Conservation (phyloP, 805 yeast species). For the Spencermartinsiella europaea region DNA sequence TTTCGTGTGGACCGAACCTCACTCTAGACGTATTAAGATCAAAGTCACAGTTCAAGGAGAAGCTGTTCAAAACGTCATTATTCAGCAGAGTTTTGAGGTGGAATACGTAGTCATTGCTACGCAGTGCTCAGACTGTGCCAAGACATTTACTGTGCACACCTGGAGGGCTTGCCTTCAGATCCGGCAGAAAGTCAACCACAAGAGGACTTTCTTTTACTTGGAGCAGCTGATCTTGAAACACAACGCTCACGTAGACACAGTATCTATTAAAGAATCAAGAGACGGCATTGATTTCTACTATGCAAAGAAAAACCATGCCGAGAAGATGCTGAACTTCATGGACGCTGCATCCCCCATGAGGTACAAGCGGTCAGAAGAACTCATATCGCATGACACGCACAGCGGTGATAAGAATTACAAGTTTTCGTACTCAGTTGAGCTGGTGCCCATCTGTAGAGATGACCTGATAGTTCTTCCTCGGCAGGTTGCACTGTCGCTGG, state of each 20-base stretch:
- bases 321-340: conserved; percentile 86
- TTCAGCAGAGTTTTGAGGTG: conserved; percentile 89
- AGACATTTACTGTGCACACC: conserved; percentile 85
- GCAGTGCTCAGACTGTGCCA: conserved; percentile 98
- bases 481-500: conserved; percentile 71
- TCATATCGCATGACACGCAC: conserved; percentile 83
- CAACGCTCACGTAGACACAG: conserved; percentile 88
- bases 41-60: conserved; percentile 93
- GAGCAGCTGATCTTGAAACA: conserved; percentile 90
- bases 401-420: conserved; percentile 83
- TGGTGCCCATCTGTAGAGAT: conserved; percentile 91
- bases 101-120: conserved; percentile 90
- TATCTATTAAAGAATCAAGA: conserved; percentile 79
- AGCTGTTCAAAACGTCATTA: conserved; percentile 69
- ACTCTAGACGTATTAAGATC: conserved; percentile 84
- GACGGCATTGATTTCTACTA: conserved; percentile 93
- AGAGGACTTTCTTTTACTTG: conserved; percentile 84
- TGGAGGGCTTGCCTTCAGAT: conserved; percentile 97
- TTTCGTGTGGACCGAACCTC: conserved; percentile 97
- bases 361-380: conserved; percentile 78
- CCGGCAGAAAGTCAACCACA: conserved; percentile 92
- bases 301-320: conserved; percentile 82
- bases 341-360: conserved; percentile 76
- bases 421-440: conserved; percentile 83
- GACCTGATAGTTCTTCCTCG: conserved; percentile 84